Conservation (phyloP, 176 grass and related monocot genomes). For the Carex cristatella region DNA sequence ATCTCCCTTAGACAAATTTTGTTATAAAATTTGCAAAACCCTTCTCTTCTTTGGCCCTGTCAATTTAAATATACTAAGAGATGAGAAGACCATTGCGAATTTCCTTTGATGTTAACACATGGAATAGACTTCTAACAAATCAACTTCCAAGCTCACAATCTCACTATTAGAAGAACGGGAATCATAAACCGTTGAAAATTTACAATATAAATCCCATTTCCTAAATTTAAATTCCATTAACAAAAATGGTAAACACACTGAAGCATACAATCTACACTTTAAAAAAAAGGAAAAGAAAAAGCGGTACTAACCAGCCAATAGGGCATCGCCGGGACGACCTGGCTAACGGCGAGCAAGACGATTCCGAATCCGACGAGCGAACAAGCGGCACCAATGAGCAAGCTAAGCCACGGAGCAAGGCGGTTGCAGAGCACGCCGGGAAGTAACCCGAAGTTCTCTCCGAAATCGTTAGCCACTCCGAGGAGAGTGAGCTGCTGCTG, state of each 20-base stretch:
- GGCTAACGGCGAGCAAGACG: constrained; percentile 53
- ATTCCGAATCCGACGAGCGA: constrained; percentile 58
- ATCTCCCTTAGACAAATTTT: too few species aligned
- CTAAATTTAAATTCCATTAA: neutral
- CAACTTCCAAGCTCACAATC: neutral
- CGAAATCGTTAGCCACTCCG: constrained; percentile 82
- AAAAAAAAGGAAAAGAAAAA: neutral
- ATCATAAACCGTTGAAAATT: neutral
- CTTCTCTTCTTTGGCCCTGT: neutral
- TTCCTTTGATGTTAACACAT: neutral
- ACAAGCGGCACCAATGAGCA: constrained; percentile 53
- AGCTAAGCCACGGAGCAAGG: constrained; percentile 56
- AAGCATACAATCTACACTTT: neutral
- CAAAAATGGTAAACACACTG: neutral
- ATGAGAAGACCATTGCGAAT: neutral
- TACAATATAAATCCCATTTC: neutral
- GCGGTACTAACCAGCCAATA: constrained; percentile 65
- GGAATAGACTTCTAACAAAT: neutral
- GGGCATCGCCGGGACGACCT: constrained; percentile 33
- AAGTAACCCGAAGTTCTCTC: constrained; percentile 74
- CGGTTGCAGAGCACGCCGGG: constrained; percentile 83
- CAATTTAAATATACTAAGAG: neutral
- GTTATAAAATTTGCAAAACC: too few species aligned
- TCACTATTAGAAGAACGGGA: neutral
- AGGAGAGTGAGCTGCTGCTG: constrained; percentile 81